These are phyloP conservation scores for Phyllachora maydis DNA, from an alignment of 2,329 filamentous ascomycete genomes.

Conservation along the genomic window DNA sequence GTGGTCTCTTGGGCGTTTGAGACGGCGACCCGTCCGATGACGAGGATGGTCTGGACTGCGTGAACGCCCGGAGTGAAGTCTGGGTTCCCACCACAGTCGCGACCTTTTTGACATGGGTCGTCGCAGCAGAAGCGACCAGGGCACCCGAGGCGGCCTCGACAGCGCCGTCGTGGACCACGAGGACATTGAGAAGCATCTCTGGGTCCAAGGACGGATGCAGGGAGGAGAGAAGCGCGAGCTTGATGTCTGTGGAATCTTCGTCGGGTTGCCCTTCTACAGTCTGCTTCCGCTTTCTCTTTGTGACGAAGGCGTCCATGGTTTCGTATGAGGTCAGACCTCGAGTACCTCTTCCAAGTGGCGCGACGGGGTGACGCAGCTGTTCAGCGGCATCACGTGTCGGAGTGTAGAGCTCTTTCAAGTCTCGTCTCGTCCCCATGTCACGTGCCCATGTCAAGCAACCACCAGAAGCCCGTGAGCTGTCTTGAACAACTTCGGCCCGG, in stretches of 20 bases:
- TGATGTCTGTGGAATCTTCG: constrained; percentile 74
- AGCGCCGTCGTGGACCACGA: constrained; percentile 60
- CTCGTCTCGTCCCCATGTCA: no score
- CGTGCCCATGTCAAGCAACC: no score
- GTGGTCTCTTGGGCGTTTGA: constrained; percentile 17
- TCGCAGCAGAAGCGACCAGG: constrained; percentile 24
- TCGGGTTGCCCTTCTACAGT: constrained; percentile 14
- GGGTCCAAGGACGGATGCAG: constrained; percentile 45
- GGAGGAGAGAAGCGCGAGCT: constrained; percentile 67
- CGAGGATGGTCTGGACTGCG: no score
- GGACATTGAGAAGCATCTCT: constrained; percentile 52
- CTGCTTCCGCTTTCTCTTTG: constrained; percentile 27
- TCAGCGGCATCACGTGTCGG: no score
- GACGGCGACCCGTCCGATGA: constrained; percentile 8
- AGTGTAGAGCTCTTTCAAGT: constrained; percentile 4
- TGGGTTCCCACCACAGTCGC: constrained; percentile 29
- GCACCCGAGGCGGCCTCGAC: constrained; percentile 42
- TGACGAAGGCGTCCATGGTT: constrained; percentile 36
- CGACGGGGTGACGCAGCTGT: no score
- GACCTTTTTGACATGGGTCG: constrained; percentile 12
- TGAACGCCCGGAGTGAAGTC: constrained; percentile 39
- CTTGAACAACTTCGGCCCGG: no score
- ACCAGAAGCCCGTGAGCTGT: no score
- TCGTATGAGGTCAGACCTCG: not conserved
- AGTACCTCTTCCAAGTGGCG: no score